Conservation (phyloP, 306 rosid species). For the Trichosanthes cucumerina region DNA sequence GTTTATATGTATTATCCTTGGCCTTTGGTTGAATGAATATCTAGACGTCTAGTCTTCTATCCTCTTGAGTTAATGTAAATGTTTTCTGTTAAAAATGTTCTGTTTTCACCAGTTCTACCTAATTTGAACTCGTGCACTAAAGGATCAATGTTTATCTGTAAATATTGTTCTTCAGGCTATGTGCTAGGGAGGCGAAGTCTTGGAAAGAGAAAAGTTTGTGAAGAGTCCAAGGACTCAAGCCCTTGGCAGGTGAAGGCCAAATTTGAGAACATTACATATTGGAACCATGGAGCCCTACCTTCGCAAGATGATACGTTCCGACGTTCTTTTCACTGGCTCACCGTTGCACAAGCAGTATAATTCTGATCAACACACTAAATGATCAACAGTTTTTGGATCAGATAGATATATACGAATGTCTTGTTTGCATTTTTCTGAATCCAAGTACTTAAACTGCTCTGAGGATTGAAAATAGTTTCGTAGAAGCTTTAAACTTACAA, state of each 20-base stretch:
- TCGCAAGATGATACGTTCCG: constrained; percentile 47
- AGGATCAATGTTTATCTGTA: not conserved
- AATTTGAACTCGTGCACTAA: not conserved
- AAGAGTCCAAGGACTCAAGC: constrained; percentile 18
- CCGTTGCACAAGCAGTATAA: constrained; percentile 71
- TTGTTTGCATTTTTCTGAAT: not conserved
- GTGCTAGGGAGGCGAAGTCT: constrained; percentile 41
- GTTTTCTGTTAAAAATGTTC: not conserved
- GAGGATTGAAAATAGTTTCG: not conserved
- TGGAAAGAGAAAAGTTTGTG: constrained; percentile 23
- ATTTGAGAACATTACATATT: constrained; percentile 52
- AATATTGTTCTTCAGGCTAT: constrained; percentile 38
- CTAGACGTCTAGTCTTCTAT: not conserved
- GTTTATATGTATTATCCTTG: not conserved
- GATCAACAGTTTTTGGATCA: not conserved
- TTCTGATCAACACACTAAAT: not conserved
- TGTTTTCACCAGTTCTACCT: not conserved
- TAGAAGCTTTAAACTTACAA: not conserved
- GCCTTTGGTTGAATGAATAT: not conserved
- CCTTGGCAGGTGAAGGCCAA: constrained; percentile 53
- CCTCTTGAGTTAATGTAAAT: not conserved
- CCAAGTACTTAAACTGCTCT: not conserved
- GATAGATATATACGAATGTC: not conserved
- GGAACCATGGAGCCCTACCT: constrained; percentile 74
- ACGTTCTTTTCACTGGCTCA: constrained; percentile 77